Evolutionary conservation across 2,329 filamentous ascomycete species (phyloP).

Genomic region (Neonectria punicea): DNA sequence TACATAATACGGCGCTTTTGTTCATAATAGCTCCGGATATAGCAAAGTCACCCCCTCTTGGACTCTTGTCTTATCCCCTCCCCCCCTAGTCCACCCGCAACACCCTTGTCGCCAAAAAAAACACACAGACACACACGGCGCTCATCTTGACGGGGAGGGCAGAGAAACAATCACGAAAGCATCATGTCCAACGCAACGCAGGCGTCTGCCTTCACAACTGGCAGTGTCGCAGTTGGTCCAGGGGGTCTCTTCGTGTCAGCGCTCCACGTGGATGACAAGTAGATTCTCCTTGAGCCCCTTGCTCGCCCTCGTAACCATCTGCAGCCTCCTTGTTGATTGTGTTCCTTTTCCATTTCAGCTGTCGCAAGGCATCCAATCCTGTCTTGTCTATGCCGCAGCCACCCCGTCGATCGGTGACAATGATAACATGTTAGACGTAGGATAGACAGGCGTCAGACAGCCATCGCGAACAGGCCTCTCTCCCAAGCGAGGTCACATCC

Average conservation of each 20-base stretch:
- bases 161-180: background rate
- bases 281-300: conserved; percentile 39
- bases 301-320: conserved; percentile 7
- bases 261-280: conserved; percentile 40
- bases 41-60: conserved; percentile 9
- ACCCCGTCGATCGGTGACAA: conserved; percentile 7
- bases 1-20: conserved; percentile 2
- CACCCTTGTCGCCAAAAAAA: conserved; percentile 23
- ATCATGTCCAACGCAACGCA: background rate
- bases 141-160: background rate
- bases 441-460: background rate
- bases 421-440: background rate
- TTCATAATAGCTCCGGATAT: conserved; percentile 22
- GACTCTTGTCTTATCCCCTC: conserved; percentile 18
- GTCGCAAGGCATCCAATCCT: conserved; percentile 9
- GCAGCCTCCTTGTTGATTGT: conserved; percentile 15
- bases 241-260: conserved; percentile 9
- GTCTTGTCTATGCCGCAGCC: conserved; percentile 10
- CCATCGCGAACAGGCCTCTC: background rate
- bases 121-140: conserved; percentile 30
- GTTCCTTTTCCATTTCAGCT: conserved; percentile 12
- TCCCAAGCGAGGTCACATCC: conserved; percentile 21
- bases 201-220: background rate
- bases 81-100: conserved; percentile 17
- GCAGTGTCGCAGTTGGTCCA: conserved; percentile 5